phyloP scores from a whole-genome alignment of 1,139 yeast species.

The Geotrichum candidum region DNA sequence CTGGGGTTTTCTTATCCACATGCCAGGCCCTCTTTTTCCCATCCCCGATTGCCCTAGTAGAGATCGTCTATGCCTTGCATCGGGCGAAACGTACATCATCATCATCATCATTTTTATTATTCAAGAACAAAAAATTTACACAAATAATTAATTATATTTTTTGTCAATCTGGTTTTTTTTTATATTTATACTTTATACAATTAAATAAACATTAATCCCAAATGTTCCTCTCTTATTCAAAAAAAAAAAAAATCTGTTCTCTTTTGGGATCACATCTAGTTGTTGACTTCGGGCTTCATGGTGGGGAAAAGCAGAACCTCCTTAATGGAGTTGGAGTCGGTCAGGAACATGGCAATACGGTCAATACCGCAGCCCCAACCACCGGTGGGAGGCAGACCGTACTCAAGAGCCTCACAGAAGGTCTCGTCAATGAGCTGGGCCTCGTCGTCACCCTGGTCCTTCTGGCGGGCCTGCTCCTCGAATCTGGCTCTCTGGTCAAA shows the following conservation, averaged over 20 bases:
- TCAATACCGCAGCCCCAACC: conserved; percentile 99
- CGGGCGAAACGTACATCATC: too few relatives aligned
- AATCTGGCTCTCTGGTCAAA: conserved; percentile 95
- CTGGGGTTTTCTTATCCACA: too few relatives aligned
- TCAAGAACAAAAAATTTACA: too few relatives aligned
- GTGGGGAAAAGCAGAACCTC: conserved; percentile 98
- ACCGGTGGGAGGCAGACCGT: conserved; percentile 98
- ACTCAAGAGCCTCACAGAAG: conserved; percentile 95
- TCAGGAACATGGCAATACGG: conserved; percentile 95
- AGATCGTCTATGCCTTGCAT: too few relatives aligned
- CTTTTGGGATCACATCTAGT: conserved; percentile 18
- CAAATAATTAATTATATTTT: too few relatives aligned
- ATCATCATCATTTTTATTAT: too few relatives aligned
- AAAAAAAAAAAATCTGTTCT: neutral
- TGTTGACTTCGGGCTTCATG: conserved; percentile 73
- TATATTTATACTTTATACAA: too few relatives aligned
- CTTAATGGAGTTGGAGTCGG: conserved; percentile 93
- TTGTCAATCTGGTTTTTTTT: too few relatives aligned
- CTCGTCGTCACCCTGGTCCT: conserved; percentile 98
- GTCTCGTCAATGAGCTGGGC: conserved; percentile 95
- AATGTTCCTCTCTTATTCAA: too few relatives aligned
- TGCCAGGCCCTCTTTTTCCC: too few relatives aligned
- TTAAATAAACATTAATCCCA: too few relatives aligned
- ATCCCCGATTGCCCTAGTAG: too few relatives aligned
- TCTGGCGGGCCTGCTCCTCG: conserved; percentile 98